Evolutionary conservation across 495 filamentous ascomycete genomes (phyloP), one percentile per base, ranked within the genome.

Genomic region (Trypethelium eluteriae): DNA sequence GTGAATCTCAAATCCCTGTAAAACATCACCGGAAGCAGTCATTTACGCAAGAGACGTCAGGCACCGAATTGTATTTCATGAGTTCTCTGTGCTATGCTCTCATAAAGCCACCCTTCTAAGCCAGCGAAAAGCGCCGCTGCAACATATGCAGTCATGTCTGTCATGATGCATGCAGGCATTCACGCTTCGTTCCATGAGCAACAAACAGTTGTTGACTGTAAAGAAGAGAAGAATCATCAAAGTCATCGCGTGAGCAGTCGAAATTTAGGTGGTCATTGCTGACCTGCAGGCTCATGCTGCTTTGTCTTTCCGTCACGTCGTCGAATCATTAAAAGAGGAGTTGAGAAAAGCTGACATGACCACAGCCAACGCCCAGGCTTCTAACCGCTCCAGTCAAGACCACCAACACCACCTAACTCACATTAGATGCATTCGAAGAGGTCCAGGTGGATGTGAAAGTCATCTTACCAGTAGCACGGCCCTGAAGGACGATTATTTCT

Each of bases 221-320:
- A 70, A 67, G 12, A 66, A 59, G 64, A 64, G 25, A 69, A 64
- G 25, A 67, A 62, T 44, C 38, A 32, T 59, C 53, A 53, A 70
- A 65, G 62, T 25, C 65, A 63, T 70, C 70, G 68, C 67, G 67
- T 66, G 70, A 73, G 63, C 63, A 65, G 66, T 65, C 70, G 68
- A 71, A 68, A 69, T 69, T n/a, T 69, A 72, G 63, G 44, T 70
- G 72, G 72, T 70, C 72, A 74, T 74, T 67, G 72, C 72, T 74
- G 70, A 70, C 72, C 70, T 70, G 70, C 72, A 74, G 68, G 67
- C 61, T 59, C 67, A 67, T 59, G 53, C 70, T 71, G 62, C 62
- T 47, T 41, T 41, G 69, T 74, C 70, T 74, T 74, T 71, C 70
- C 72, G 68, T 74, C 72, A 70, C 72, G 53, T 59, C 53, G 53